Percentiles rank a stretch among this genome's conserved stretches.
Conservation (phyloP, 192 early-diverging fungal species). For the Geranomyces michiganensis region DNA sequence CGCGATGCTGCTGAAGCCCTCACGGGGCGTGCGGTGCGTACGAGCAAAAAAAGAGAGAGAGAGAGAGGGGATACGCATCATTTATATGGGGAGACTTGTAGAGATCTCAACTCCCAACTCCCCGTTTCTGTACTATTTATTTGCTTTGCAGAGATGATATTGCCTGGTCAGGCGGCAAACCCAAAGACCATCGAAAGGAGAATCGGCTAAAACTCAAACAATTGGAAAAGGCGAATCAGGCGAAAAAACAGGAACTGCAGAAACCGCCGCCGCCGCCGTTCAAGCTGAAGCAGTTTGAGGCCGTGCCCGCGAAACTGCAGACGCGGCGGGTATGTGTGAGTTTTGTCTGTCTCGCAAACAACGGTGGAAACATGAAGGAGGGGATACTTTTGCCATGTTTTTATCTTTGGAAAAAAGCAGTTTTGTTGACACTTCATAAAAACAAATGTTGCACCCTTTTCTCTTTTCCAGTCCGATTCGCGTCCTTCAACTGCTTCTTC, state of each 20-base stretch:
- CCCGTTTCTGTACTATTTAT: not conserved
- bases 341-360: too few species aligned
- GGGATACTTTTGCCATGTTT: too few species aligned
- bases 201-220: constrained; percentile 45
- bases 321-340: constrained; percentile 31
- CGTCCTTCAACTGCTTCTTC: constrained; percentile 9
- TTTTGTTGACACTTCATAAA: too few species aligned
- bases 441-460: too few species aligned
- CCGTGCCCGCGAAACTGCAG: constrained; percentile 45
- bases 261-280: constrained; percentile 49
- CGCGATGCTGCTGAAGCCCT: constrained; percentile 54
- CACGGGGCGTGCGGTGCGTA: constrained; percentile 49
- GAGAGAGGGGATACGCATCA: too few species aligned
- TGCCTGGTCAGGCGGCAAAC: constrained; percentile 45
- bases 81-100: too few species aligned
- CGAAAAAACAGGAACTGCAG: constrained; percentile 31
- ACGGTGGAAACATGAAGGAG: too few species aligned
- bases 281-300: constrained; percentile 54
- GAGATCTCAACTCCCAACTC: not conserved
- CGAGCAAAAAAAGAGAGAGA: not conserved
- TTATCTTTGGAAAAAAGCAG: too few species aligned
- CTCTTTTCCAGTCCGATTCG: not conserved
- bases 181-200: constrained; percentile 55
- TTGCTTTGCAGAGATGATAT: constrained; percentile 52
- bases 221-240: constrained; percentile 38